phyloP scores from a whole-genome alignment of 495 filamentous ascomycete species.

The Darksidea phi region DNA sequence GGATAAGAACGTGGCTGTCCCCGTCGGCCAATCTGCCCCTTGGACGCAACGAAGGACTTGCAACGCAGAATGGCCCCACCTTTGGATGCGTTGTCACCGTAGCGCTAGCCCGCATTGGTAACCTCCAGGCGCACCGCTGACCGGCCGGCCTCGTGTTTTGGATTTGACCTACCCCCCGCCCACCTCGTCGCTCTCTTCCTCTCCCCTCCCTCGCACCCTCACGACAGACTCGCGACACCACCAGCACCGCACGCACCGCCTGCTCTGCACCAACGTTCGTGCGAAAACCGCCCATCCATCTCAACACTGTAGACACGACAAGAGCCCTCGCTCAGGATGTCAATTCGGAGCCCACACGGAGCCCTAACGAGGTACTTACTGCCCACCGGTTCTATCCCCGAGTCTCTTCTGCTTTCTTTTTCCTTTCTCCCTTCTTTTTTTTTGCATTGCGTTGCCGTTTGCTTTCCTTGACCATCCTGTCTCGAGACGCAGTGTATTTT shows the following conservation, averaged over 20 bases:
- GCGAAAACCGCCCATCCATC: conserved; percentile 10
- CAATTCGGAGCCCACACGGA: conserved; percentile 36
- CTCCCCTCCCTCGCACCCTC: conserved; percentile 26
- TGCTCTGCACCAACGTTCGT: neutral
- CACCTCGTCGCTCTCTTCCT: conserved; percentile 26
- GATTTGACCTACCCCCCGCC: conserved; percentile 27
- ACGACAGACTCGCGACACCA: neutral
- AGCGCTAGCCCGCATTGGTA: conserved; percentile 23
- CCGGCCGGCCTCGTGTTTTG: conserved; percentile 30
- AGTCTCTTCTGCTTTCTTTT: conserved; percentile 9
- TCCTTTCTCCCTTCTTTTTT: too few relatives aligned
- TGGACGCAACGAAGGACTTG: conserved; percentile 15
- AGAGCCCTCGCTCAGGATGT: conserved; percentile 38
- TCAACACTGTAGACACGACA: conserved; percentile 21
- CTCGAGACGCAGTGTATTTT: conserved; percentile 18
- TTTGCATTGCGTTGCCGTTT: conserved; percentile 5
- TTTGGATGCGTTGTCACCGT: conserved; percentile 36
- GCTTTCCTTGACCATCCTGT: conserved; percentile 15
- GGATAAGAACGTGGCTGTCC: conserved; percentile 36
- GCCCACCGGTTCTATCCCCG: conserved; percentile 31
- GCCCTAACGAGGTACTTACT: conserved; percentile 38
- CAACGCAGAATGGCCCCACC: conserved; percentile 30
- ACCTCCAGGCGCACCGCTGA: conserved; percentile 14
- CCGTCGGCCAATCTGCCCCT: conserved; percentile 32
- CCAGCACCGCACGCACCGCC: conserved; percentile 3